These are phyloP conservation scores for Ophiostoma quercus DNA, from an alignment of 2,329 filamentous ascomycete species.

Conservation along the genomic window DNA sequence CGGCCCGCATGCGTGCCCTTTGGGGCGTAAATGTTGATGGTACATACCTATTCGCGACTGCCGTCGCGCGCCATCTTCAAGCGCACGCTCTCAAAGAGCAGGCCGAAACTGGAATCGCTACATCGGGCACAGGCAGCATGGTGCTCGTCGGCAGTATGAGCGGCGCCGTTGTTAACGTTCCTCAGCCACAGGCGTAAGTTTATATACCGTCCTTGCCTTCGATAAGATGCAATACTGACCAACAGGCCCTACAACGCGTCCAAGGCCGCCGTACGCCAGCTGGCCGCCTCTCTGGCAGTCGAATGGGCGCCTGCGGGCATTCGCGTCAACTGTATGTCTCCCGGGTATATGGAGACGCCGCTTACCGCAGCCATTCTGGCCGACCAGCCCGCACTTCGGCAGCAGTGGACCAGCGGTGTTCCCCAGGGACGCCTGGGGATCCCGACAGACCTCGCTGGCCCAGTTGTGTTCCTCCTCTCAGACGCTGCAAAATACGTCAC, in stretches of 20 bases:
- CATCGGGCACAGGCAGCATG: constrained; percentile 66
- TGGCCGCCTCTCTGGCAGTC: constrained; percentile 81
- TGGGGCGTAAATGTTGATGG: constrained; percentile 93
- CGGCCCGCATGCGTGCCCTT: constrained; percentile 85
- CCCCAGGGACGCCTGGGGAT: constrained; percentile 90
- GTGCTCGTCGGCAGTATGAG: constrained; percentile 97
- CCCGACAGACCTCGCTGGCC: constrained; percentile 88
- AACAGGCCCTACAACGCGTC: constrained; percentile 77
- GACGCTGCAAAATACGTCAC: constrained; percentile 69
- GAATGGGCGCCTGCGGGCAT: constrained; percentile 89
- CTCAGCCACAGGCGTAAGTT: constrained; percentile 74
- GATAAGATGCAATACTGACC: constrained; percentile 12
- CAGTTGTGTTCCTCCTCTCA: constrained; percentile 78
- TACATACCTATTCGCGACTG: constrained; percentile 81
- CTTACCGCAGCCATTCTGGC: constrained; percentile 93
- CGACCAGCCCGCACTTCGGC: constrained; percentile 83
- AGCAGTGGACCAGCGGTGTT: constrained; percentile 87
- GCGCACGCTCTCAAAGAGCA: constrained; percentile 43
- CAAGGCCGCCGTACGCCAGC: constrained; percentile 85
- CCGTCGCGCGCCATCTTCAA: constrained; percentile 84
- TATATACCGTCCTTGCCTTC: constrained; percentile 21
- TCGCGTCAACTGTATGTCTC: constrained; percentile 90
- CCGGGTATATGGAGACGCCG: constrained; percentile 93
- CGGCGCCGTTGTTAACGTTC: constrained; percentile 87
- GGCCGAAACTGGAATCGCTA: constrained; percentile 47